Base-by-base conservation (phyloP, 306 rosid genomes). In the Prunus campanulata region DNA sequence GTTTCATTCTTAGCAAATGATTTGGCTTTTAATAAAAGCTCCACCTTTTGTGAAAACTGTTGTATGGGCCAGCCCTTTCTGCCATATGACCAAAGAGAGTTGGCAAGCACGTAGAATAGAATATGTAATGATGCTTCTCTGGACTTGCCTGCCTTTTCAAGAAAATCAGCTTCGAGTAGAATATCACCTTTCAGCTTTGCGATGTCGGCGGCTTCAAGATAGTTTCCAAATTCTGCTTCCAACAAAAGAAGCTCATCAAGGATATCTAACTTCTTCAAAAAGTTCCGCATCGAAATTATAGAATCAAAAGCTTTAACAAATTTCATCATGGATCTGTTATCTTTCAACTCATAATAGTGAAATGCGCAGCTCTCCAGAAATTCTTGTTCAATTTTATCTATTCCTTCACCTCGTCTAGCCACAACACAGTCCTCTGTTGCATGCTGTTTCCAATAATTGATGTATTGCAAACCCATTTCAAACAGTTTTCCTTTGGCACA, bases 191-290 rank as follows among this genome's bases (percentile, higher is more conserved):
- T 86, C 69, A 76, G 69, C 80, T 80, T 86, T 14, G 94, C 92
- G 22, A 90, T 82, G 24, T 83, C 68, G 30, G 81, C 86, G 6
- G 96, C 97, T 56, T 87, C 91, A 55, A 50, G 54, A 73, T 74
- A 93, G 83, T 93, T 93, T 39, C 92, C 97, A 1, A 63, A 51
- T 61, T 89, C 97, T 74, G 87, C 93, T 77, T 93, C 96, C 77
- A 93, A 70, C 68, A 78, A 71, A 68, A 89, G 78, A 13, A 90
- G 92, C 68, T 93, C 93, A 61, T 86, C 85, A 13, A 93, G 80
- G 64, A 88, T 83, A 71, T 75, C 76, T 27, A 61, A 8, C 2
- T 85, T 68, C 48, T 25, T 77, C 81, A 93, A 87, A 84, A 93
- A 93, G 65, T 73, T 65, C 16, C 92, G 91, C 81, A 82, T 87